Conservation (phyloP, 768 basidiomycete species). For the Termitomyces sp. region DNA sequence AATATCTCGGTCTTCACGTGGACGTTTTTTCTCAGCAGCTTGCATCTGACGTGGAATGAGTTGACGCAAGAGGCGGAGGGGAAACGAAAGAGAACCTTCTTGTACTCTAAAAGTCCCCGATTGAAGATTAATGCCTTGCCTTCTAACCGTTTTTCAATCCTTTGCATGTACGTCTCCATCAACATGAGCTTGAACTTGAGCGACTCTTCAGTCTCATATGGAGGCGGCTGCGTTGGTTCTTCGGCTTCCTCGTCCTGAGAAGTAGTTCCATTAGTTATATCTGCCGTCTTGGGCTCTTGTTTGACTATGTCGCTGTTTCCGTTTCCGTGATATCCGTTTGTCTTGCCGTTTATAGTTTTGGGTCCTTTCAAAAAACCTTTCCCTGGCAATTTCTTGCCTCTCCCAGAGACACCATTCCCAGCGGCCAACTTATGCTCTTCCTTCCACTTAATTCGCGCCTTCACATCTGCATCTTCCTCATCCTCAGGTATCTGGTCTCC, state of each 20-base stretch:
- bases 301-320: conserved; percentile 40
- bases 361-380: conserved; percentile 40
- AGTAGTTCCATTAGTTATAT: conserved; percentile 43
- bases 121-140: conserved; percentile 90
- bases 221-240: conserved; percentile 68
- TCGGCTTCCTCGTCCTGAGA: conserved; percentile 58
- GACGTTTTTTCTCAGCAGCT: conserved; percentile 87
- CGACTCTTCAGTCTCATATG: conserved; percentile 82
- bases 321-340: conserved; percentile 45
- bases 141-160: conserved; percentile 81
- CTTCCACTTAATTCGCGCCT: conserved; percentile 50
- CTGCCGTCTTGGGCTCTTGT: conserved; percentile 43
- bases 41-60: conserved; percentile 59
- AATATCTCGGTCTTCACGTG: conserved; percentile 90
- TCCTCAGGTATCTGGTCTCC: conserved; percentile 82
- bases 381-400: conserved; percentile 31
- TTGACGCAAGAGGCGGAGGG: not conserved
- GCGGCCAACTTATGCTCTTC: conserved; percentile 40
- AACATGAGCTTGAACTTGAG: conserved; percentile 85
- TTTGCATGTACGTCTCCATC: conserved; percentile 88
- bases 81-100: conserved; percentile 63
- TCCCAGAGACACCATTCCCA: conserved; percentile 22
- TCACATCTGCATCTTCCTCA: conserved; percentile 73
- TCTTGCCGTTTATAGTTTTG: conserved; percentile 36
- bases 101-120: conserved; percentile 87